phyloP scores from a whole-genome alignment of 73 alveolate genomes.

The Paramecium sonneborni region DNA sequence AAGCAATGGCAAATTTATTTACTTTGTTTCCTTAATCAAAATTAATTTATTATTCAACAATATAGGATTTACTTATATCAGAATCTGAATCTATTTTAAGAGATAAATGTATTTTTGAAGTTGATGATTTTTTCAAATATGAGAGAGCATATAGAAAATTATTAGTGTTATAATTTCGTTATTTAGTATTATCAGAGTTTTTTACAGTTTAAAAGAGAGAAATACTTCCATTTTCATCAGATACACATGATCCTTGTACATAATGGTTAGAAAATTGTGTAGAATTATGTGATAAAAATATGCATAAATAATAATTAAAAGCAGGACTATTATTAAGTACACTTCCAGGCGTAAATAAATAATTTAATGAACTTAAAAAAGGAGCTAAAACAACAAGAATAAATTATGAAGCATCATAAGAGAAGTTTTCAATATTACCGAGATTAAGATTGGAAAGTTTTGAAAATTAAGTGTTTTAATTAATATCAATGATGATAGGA shows the following conservation, averaged over 20 bases:
- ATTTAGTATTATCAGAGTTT: slow-evolving; percentile 9
- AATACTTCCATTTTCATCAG: neutral
- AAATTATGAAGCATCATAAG: neutral
- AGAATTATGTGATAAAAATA: neutral
- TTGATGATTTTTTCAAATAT: slow-evolving; percentile 25
- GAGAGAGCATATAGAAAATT: slow-evolving; percentile 53
- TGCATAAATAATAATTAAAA: neutral
- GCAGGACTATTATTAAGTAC: slow-evolving; percentile 18
- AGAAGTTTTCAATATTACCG: slow-evolving; percentile 11
- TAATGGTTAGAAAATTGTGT: slow-evolving; percentile 20
- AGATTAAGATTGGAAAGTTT: slow-evolving; percentile 51
- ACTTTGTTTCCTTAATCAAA: slow-evolving; percentile 31
- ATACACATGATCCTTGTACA: slow-evolving; percentile 10
- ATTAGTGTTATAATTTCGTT: slow-evolving; percentile 2
- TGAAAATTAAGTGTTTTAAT: slow-evolving; percentile 30
- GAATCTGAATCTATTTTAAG: slow-evolving; percentile 45
- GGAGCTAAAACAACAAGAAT: neutral
- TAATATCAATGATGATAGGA: slow-evolving; percentile 34
- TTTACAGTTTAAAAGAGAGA: neutral
- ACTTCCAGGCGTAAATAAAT: neutral
- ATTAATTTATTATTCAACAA: slow-evolving; percentile 42
- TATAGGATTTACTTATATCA: slow-evolving; percentile 37
- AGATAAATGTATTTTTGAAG: slow-evolving; percentile 49
- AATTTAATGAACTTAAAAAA: neutral
- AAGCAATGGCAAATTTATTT: neutral